Base-by-base conservation (phyloP, 2,329 filamentous ascomycete genomes). In the Curvularia sp. region DNA sequence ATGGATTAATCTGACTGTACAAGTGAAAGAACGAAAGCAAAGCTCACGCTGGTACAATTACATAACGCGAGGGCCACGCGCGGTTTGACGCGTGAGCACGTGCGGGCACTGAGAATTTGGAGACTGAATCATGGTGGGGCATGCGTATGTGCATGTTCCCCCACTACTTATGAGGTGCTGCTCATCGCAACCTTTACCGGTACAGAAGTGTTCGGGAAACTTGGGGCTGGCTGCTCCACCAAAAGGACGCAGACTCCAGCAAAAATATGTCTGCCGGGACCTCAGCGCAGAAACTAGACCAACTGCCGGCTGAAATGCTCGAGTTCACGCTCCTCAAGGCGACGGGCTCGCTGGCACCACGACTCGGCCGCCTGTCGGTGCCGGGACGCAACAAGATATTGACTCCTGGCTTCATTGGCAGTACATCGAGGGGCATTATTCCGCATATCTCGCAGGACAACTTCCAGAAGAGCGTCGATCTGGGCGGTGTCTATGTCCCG, bases 381-480 rank as follows among this genome's bases (percentile, higher is more conserved):
- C 81, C 80, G 77, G 68, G 87, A 78, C 84, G 90, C 58, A 85
- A 83, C 61, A 78, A 83, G n/a, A 83, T 97, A 63, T 81, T 90
- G 19, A 99, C 95, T 28, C 95, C 95, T 42, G 89, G 90, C 73
- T 96, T 90, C 76, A 80, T 97, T 57, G 89, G 87, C 49, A 82
- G 90, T 65, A 90, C 91, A 3, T 97, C 95, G 32, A 86, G 95
- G 70, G 95, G 95, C 21, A 86, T 86, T 1, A 81, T 98, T 34
- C 93, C 95, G 50, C 95, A 99, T 79, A 79, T 99, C 64, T 91
- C 93, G 3, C 93, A 93, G 38, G 95, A 99, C 80, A 90, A 90
- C 60, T 82, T 95, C 64, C 76, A 79, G 39, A 88, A 86, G 54
- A 82, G 89, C 69, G 87, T 88, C 1, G 75, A 84, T 5, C 82